Base-by-base conservation (phyloP, 2,329 filamentous ascomycete genomes). In the Fusarium longipes region DNA sequence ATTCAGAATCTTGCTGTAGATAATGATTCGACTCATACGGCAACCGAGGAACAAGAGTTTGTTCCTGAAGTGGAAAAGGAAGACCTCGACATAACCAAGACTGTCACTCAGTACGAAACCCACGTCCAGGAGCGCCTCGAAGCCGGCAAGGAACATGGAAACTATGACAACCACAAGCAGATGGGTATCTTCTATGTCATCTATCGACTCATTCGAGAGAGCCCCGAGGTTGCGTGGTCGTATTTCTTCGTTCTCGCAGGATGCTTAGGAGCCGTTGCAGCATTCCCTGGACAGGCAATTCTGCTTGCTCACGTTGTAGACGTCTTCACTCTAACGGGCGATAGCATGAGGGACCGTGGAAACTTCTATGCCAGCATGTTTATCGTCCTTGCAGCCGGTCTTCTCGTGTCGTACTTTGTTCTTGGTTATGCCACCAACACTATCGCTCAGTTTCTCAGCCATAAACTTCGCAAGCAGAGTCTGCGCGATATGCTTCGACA, bases 281-380 rank as follows among this genome's bases (percentile, higher is more conserved):
- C 76, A 4, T 81, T 77, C 48, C 82, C 82, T 1, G 80, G 75
- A 5, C 81, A 84, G 47, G 80, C 82, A 4, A 73, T 84, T 51
- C 63, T 84, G 11, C 71, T 83, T 32, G 77, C 78, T 12, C 76
- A 76, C 43, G 75, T 81, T 15, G 77, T 82, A 43, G 76, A 81
- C 8, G 78, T 82, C 8, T 83, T 83, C 55, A 77, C 73, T 3
- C 57, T 78, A 3, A 67, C 70, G 7, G 74, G 75, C 3, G 66
- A 75, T 2, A 73, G 63, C 6, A 77, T 80, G 75, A 72, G 72
- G 8, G 61, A 74, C 3, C 71, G 72, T 1, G 85, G 83, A 10
- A 80, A 87, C 69, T 87, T 86, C 67, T 86, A 79, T 74, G 81
- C 84, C 0, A 76, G 81, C 50, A 87, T 87, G 84, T 87, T 87